phyloP scores from a whole-genome alignment of 768 basidiomycete species.

The Phaffia australis region DNA sequence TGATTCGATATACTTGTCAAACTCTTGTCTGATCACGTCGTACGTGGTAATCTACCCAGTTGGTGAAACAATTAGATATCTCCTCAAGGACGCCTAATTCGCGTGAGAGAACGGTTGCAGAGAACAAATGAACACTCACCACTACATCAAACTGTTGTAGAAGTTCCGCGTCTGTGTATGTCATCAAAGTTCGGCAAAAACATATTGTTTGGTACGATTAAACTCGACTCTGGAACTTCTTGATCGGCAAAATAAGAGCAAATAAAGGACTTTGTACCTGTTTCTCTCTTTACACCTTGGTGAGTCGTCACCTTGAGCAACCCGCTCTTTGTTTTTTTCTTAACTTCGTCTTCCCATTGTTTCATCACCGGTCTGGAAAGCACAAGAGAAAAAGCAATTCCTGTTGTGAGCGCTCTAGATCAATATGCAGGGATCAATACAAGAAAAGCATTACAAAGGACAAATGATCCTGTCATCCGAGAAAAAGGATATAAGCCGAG shows the following conservation, averaged over 20 bases:
- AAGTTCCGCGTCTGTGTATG: slow-evolving; percentile 31
- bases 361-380: slow-evolving; percentile 52
- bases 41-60: slow-evolving; percentile 60
- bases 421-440: neutral
- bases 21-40: slow-evolving; percentile 68
- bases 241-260: too few species aligned
- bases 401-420: neutral
- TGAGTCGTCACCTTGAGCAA: slow-evolving; percentile 65
- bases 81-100: neutral
- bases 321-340: slow-evolving; percentile 51
- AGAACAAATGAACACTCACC: slow-evolving; percentile 18
- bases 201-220: neutral
- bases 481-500: neutral
- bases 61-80: neutral
- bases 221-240: too few species aligned
- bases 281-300: slow-evolving; percentile 65
- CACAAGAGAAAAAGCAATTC: neutral
- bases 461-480: slow-evolving; percentile 57
- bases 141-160: slow-evolving; percentile 40
- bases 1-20: slow-evolving; percentile 45
- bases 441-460: slow-evolving; percentile 45
- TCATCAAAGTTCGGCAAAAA: neutral
- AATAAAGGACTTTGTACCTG: slow-evolving; percentile 43
- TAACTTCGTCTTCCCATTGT: slow-evolving; percentile 83
- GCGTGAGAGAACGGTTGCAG: slow-evolving; percentile 1